Evolutionary conservation across 2,329 filamentous ascomycete species (phyloP).

Genomic region (Arthrinium puccinioides): DNA sequence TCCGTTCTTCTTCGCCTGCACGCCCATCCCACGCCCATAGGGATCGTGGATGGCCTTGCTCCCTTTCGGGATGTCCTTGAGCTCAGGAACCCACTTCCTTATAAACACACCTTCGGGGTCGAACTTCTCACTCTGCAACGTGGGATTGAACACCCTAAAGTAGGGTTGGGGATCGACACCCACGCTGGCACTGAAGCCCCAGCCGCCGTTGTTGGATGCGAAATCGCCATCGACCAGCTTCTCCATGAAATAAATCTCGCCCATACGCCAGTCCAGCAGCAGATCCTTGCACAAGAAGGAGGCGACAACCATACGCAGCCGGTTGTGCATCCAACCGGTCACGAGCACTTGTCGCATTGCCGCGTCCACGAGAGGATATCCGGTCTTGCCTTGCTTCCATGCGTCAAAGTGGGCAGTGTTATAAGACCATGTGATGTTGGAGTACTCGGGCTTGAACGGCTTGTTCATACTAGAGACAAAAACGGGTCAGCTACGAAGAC

Average conservation of each 20-base stretch:
- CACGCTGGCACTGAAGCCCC: constrained; percentile 39
- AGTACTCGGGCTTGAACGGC: constrained; percentile 72
- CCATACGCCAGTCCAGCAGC: constrained; percentile 75
- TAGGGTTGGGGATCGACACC: constrained; percentile 82
- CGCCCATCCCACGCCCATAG: constrained; percentile 56
- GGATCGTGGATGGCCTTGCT: constrained; percentile 75
- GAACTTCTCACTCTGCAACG: constrained; percentile 80
- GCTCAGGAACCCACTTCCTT: constrained; percentile 72
- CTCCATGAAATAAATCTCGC: constrained; percentile 79
- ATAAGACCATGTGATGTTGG: constrained; percentile 78
- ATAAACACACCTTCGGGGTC: constrained; percentile 76
- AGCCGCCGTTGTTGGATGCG: constrained; percentile 64
- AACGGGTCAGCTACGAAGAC: background rate
- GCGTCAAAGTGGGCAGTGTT: constrained; percentile 58
- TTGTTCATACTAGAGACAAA: constrained; percentile 51
- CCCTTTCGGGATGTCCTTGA: constrained; percentile 47
- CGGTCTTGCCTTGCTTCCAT: constrained; percentile 70
- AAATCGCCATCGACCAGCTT: constrained; percentile 74
- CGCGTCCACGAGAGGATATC: constrained; percentile 78
- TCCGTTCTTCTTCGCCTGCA: constrained; percentile 53
- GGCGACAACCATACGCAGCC: constrained; percentile 76
- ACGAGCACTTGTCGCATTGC: constrained; percentile 71
- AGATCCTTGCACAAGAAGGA: constrained; percentile 77
- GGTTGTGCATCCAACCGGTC: constrained; percentile 76
- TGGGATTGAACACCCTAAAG: constrained; percentile 83